Base-by-base conservation (phyloP, 2,329 filamentous ascomycete genomes). In the Eutypella sp. region DNA sequence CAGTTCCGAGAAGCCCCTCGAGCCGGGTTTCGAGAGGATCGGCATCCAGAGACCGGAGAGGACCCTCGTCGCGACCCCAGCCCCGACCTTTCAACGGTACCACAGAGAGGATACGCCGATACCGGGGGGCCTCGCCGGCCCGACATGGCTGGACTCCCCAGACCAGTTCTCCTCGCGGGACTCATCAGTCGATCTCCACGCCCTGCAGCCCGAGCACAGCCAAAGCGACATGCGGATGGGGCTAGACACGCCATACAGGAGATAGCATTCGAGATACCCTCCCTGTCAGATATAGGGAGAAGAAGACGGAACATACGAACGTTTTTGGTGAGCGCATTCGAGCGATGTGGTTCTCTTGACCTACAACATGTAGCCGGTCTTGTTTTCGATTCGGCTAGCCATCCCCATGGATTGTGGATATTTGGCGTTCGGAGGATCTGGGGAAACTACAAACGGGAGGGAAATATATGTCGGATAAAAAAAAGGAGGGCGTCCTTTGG, bases 11-110 rank as follows among this genome's bases (percentile, higher is more conserved):
- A 55, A 44, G 31, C 61, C 45, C 13, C 18, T 47, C 2, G 41
- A 38, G 8, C 29, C 31, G n/a, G 29, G 44, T 15, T 44, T 46
- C n/a, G 37, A 49, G 27, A 44, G 51, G 8, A 57, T 47, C 22
- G 54, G 60, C 10, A 56, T 53, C 29, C 62, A 57, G 25, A 68
- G 65, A 52, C 67, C 70, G 40, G 34, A 20, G 34, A 20, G 19
- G 19, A 20, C 18, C 19, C 5, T 4, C 29, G 29, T 33, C 29
- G 25, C 29, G 16, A 33, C 11, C 11, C 5, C 29, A 33, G 16
- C 13, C 13, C 13, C 13, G 16, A 15, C 29, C 29, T 15, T 4
- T 4, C 29, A 33, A 15, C 29, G 29, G 13, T 5, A 33, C 5
- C 25, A 7, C 29, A 33, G 29, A 33, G 11, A 11, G 25, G n/a